Percentiles rank a stretch among this genome's conserved stretches.
Conservation (phyloP, 73 alveolate genomes). For the Paramecium primaurelia region DNA sequence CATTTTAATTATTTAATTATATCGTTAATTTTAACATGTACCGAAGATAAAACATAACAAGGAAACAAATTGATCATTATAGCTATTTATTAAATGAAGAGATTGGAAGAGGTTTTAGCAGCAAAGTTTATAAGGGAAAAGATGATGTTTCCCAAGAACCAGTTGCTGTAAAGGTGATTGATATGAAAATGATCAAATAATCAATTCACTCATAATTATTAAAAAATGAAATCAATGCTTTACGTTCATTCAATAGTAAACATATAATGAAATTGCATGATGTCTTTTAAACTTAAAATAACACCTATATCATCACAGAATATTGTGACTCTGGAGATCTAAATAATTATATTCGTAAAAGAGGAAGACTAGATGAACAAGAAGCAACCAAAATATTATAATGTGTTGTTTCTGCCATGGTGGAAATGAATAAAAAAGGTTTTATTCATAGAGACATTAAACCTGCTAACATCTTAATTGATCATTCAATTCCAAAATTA, state of each 20-base stretch:
- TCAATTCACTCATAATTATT: conserved; percentile 36
- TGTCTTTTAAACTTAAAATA: conserved; percentile 50
- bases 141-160: conserved; percentile 42
- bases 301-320: conserved; percentile 59
- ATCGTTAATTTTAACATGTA: conserved; percentile 21
- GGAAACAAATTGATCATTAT: conserved; percentile 53
- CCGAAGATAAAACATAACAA: conserved; percentile 23
- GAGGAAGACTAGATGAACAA: conserved; percentile 41
- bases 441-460: conserved; percentile 55
- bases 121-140: conserved; percentile 56
- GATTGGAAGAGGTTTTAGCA: conserved; percentile 55
- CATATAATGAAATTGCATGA: conserved; percentile 38
- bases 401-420: conserved; percentile 10
- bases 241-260: neutral
- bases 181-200: conserved; percentile 58
- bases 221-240: conserved; percentile 55
- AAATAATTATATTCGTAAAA: conserved; percentile 19
- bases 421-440: conserved; percentile 48
- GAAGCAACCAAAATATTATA: conserved; percentile 42
- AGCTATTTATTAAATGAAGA: conserved; percentile 44
- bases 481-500: conserved; percentile 41
- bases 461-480: conserved; percentile 53
- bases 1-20: neutral
- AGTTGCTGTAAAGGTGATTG: conserved; percentile 62
- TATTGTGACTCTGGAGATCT: conserved; percentile 62